phyloP scores from a whole-genome alignment of 805 yeast genomes.

The Candida qinlingensis region DNA sequence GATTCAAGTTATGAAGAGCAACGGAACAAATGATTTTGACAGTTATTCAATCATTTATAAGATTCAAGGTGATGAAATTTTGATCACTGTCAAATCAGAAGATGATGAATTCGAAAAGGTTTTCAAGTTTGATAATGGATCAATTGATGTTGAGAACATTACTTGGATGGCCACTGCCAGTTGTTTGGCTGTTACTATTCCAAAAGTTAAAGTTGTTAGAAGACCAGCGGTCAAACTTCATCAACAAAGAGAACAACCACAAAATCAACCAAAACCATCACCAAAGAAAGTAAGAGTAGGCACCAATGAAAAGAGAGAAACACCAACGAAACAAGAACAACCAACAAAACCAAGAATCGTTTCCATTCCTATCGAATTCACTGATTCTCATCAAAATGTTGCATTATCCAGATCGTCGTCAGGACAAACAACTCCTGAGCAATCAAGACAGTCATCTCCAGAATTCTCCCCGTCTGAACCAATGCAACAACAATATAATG shows the following conservation, averaged over 20 bases:
- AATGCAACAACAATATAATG: no score
- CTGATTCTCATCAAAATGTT: background rate
- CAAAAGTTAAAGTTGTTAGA: constrained; percentile 12
- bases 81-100: constrained; percentile 12
- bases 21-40: constrained; percentile 11
- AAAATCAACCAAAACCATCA: background rate
- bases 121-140: constrained; percentile 11
- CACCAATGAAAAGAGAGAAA: background rate
- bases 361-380: constrained; percentile 9
- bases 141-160: constrained; percentile 11
- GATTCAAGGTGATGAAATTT: constrained; percentile 3
- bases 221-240: background rate
- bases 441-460: background rate
- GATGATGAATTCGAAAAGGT: constrained; percentile 15
- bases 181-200: constrained; percentile 14
- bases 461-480: background rate
- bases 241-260: background rate
- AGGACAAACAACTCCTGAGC: background rate
- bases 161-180: constrained; percentile 13
- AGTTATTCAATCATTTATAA: constrained; percentile 16
- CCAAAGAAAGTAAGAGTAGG: no score
- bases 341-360: constrained; percentile 7
- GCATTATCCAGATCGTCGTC: constrained; percentile 7
- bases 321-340: background rate
- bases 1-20: constrained; percentile 15